These are phyloP conservation scores for Coniophora puteana DNA, from an alignment of 1,284 basidiomycete species.

Conservation along the genomic window DNA sequence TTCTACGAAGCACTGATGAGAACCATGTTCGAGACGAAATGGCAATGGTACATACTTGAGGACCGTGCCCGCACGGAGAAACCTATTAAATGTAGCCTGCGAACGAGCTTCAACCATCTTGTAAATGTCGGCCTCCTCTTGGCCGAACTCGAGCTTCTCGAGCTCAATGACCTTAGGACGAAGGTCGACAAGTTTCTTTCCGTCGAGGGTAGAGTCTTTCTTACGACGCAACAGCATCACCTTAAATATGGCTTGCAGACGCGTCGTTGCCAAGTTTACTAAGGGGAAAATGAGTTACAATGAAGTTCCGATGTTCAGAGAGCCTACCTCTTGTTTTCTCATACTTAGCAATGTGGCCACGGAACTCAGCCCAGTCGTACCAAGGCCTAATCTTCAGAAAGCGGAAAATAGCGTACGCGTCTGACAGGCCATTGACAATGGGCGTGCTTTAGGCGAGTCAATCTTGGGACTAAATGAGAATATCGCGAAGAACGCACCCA, in stretches of 20 bases:
- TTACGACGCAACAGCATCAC: constrained; percentile 51
- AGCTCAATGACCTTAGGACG: constrained; percentile 51
- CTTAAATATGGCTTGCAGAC: constrained; percentile 49
- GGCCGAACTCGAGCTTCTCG: constrained; percentile 43
- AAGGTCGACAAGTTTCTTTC: constrained; percentile 56
- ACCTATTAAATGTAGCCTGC: constrained; percentile 57
- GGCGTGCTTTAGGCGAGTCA: constrained; percentile 40
- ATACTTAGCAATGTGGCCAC: constrained; percentile 33
- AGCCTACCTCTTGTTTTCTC: constrained; percentile 45
- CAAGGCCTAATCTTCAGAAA: constrained; percentile 50
- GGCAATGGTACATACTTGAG: constrained; percentile 36
- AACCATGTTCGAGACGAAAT: constrained; percentile 3
- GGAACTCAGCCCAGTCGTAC: constrained; percentile 50
- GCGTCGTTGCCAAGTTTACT: constrained; percentile 44
- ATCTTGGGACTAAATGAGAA: constrained; percentile 1
- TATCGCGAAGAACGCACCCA: constrained; percentile 28
- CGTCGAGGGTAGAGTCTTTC: constrained; percentile 53
- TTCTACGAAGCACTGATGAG: constrained; percentile 27
- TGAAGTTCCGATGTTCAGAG: constrained; percentile 6
- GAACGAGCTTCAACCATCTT: constrained; percentile 51
- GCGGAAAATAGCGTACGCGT: constrained; percentile 48
- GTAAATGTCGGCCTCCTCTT: constrained; percentile 57
- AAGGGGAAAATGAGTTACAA: constrained; percentile 5
- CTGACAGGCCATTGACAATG: constrained; percentile 49
- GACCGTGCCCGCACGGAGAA: constrained; percentile 51